phyloP scores from a whole-genome alignment of 2,329 filamentous ascomycete genomes.

The Akanthomyces lecanii region DNA sequence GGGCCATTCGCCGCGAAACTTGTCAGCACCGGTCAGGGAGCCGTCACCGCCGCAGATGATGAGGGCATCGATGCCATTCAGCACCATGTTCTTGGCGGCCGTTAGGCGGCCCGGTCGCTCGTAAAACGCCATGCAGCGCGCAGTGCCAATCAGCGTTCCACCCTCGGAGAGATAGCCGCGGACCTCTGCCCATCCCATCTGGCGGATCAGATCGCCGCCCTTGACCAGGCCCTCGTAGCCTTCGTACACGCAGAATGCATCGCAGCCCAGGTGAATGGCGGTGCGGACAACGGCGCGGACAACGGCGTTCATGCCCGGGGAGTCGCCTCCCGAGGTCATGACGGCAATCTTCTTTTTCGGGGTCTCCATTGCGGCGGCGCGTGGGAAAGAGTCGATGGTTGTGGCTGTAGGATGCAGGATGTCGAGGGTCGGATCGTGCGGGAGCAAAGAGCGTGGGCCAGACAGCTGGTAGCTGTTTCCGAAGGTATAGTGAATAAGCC shows the following conservation, averaged over 20 bases:
- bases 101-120: constrained; percentile 77
- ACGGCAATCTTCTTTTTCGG: constrained; percentile 71
- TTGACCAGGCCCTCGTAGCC: constrained; percentile 94
- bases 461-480: neutral
- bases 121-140: constrained; percentile 87
- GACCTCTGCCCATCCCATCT: constrained; percentile 90
- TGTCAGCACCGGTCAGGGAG: constrained; percentile 90
- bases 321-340: constrained; percentile 93
- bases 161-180: constrained; percentile 91
- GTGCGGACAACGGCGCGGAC: constrained; percentile 89
- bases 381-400: neutral
- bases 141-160: constrained; percentile 93
- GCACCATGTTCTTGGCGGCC: constrained; percentile 91
- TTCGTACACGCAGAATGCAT: constrained; percentile 80
- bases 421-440: neutral
- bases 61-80: constrained; percentile 89
- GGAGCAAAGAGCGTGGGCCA: neutral
- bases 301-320: constrained; percentile 89
- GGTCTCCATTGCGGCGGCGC: constrained; percentile 26
- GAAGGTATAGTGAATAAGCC: neutral
- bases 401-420: neutral
- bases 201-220: constrained; percentile 80
- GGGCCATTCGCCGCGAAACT: constrained; percentile 89
- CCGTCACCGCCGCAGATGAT: constrained; percentile 97
- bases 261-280: constrained; percentile 78